Conservation (phyloP, 495 filamentous ascomycete species). For the Neurospora sp. region DNA sequence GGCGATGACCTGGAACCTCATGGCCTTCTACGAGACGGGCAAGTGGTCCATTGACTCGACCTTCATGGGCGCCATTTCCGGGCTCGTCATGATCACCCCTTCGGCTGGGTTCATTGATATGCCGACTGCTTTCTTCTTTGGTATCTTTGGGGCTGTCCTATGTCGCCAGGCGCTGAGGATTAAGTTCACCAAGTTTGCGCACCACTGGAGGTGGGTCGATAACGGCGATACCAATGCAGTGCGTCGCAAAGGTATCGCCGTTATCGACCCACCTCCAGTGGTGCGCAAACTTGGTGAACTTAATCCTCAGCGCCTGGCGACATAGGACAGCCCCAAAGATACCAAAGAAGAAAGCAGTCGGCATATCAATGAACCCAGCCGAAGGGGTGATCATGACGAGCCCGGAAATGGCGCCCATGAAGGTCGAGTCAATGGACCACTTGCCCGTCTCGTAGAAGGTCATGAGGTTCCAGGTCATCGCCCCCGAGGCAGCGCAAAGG, state of each 20-base stretch:
- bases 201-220: constrained; percentile 42
- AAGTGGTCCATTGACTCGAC: constrained; percentile 97
- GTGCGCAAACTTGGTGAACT: constrained; percentile 50
- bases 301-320: constrained; percentile 85
- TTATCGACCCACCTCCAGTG: constrained; percentile 51
- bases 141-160: constrained; percentile 72
- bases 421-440: constrained; percentile 96
- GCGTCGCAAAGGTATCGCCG: constrained; percentile 73
- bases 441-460: constrained; percentile 82
- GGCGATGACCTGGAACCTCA: constrained; percentile 75
- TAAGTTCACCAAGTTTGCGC: constrained; percentile 55
- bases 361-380: constrained; percentile 74
- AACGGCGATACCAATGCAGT: constrained; percentile 70
- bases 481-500: constrained; percentile 73
- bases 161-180: constrained; percentile 88
- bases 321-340: constrained; percentile 75
- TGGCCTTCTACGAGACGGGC: constrained; percentile 77
- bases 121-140: constrained; percentile 74
- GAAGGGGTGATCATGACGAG: constrained; percentile 79
- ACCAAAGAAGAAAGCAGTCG: constrained; percentile 74
- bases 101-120: constrained; percentile 76
- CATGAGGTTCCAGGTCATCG: constrained; percentile 73
- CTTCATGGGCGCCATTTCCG: constrained; percentile 83
- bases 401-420: constrained; percentile 78
- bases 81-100: constrained; percentile 76